Base-by-base conservation (phyloP, 1,284 basidiomycete genomes). In the Moniliophthora roreri region DNA sequence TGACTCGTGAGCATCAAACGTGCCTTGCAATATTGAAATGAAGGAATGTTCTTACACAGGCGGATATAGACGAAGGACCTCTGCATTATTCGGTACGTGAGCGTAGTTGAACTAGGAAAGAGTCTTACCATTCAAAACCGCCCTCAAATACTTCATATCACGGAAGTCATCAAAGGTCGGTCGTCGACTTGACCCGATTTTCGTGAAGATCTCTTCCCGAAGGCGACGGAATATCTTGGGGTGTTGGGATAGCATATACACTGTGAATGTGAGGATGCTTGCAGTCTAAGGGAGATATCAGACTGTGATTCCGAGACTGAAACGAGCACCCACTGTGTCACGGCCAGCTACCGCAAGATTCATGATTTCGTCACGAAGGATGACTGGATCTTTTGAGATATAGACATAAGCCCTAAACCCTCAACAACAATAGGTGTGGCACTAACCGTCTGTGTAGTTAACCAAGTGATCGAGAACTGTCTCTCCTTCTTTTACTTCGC, bases 61-160 rank as follows among this genome's bases (percentile, higher is more conserved):
- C 36, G 78, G 76, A 60, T 75, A 78, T 10, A 79, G 57, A 18
- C 77, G 66, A 4, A 78, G 62, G 1, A 71, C 72, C 59, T 77
- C 75, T 70, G 53, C 42, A 20, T 16, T 34, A 50, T 32, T 42
- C 3, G 15, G 18, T 10, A 13, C 36, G 34, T 7, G 23, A 2
- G 4, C 7, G 48, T 38, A 18, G 39, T 48, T 18, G 20, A 28
- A 3, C 18, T 52, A 28, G 50, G 28, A 37, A 16, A 40, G 15
- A 28, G 41, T n/a, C 66, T 23, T 41, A 70, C 71, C 75, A 56
- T 76, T 74, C 36, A 76, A 67, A 7, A 77, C 67, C 13, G 73
- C 72, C 11, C 71, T 59, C 21, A 81, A 62, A 57, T 77, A 81
- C 53, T 70, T 77, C 69, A 79, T 74, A 1, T 67, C 65, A 16